Evolutionary conservation across 345 rosid species (phyloP).

Genomic region (Eucalyptus polyanthemos): DNA sequence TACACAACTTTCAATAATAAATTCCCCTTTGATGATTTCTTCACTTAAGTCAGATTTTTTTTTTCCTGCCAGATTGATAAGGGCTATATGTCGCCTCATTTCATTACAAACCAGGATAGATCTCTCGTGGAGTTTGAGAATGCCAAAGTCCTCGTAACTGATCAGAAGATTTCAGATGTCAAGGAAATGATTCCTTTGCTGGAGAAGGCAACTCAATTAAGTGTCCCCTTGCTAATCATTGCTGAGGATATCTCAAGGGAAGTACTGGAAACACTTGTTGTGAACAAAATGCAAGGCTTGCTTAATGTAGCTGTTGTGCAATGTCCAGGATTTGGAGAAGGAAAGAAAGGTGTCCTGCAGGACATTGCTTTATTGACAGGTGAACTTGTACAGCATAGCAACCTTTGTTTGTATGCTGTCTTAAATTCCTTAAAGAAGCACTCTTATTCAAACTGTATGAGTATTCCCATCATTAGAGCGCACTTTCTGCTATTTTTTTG

Average conservation of each 20-base stretch:
- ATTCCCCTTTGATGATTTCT: neutral
- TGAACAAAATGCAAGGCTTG: conserved; percentile 66
- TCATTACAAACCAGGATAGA: conserved; percentile 76
- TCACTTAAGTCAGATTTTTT: neutral
- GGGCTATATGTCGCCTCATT: conserved; percentile 80
- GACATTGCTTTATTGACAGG: conserved; percentile 95
- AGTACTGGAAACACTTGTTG: conserved; percentile 58
- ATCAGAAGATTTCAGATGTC: conserved; percentile 55
- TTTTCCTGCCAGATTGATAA: conserved; percentile 42
- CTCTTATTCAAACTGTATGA: neutral
- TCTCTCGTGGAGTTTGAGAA: conserved; percentile 73
- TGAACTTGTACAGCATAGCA: neutral
- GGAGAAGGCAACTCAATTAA: conserved; percentile 73
- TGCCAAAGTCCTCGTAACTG: conserved; percentile 71
- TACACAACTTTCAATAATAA: neutral
- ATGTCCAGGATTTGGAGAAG: conserved; percentile 70
- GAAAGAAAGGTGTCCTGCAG: conserved; percentile 79
- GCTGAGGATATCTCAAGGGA: conserved; percentile 66
- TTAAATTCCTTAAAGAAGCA: neutral
- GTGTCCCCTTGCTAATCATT: conserved; percentile 74
- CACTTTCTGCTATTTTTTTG: neutral
- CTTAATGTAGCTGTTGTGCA: conserved; percentile 76
- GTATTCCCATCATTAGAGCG: neutral
- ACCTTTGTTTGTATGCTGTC: neutral
- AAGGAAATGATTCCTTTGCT: conserved; percentile 67